Evolutionary conservation across 2,329 filamentous ascomycete species (phyloP), one percentile per base, ranked within the genome.

Genomic region (Fusarium napiforme): DNA sequence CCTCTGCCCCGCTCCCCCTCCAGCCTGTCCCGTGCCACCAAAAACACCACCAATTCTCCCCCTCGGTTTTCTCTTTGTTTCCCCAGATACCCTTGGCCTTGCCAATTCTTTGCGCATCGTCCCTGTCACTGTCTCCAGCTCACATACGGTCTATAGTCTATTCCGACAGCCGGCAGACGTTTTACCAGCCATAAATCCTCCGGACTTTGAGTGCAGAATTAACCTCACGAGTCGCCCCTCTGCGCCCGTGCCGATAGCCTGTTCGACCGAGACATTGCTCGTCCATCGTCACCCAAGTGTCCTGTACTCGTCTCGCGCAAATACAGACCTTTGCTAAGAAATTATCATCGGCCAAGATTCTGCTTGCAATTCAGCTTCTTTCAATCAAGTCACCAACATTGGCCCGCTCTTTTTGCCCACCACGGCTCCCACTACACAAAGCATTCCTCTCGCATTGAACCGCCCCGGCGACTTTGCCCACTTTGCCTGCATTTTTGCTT

Each of bases 351-450:
- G 26, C 28, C 50, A 58, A 57, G 58, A 58, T 58, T 55, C 45
- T 69, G 40, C 56, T 69, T 57, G 57, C 66, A 59, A 64, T 50
- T 45, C 65, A 71, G 64, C 71, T 64, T 72, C 71, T 65, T 64
- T 64, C 64, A 72, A 69, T 60, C 49, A 63, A 50, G 60, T 69
- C 32, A 34, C 12, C 49, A 61, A 47, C 64, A 72, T 71, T 73
- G 69, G 60, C 59, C 73, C 59, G 36, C 65, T 69, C 63, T 70
- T 61, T 69, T 79, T 79, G 81, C 81, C 81, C 81, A 82, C 70
- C 79, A 83, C 81, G 82, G 81, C 80, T 77, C 76, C 72, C 78
- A 63, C 69, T 72, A 55, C 78, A 73, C 74, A 71, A 45, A 77
- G 73, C 69, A 73, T 74, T 78, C 73, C 79, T 77, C 78, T 76